Conservation (phyloP, 108 stramenopile genomes). For the Fragilaria radians region DNA sequence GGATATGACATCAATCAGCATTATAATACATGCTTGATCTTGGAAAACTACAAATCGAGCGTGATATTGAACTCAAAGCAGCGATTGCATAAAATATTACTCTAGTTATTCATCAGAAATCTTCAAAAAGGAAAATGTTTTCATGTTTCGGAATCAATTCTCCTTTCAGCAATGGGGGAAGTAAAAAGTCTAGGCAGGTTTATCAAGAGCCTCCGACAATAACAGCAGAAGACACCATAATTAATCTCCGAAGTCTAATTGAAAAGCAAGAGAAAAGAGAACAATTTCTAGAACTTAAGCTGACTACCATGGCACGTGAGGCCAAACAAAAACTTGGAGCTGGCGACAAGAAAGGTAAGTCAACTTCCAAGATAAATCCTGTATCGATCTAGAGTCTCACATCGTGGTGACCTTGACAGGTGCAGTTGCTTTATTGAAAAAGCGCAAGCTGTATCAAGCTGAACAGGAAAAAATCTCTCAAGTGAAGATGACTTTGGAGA, state of each 20-base stretch:
- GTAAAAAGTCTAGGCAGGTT: not conserved
- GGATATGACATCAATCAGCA: too few relatives aligned
- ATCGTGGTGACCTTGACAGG: conserved; percentile 21
- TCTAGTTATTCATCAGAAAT: too few relatives aligned
- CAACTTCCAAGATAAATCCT: too few relatives aligned
- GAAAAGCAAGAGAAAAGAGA: conserved; percentile 34
- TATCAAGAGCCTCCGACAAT: conserved; percentile 3
- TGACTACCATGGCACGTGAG: conserved; percentile 28
- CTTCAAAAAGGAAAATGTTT: conserved; percentile 2
- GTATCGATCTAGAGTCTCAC: too few relatives aligned
- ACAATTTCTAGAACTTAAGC: conserved; percentile 19
- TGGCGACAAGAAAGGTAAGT: conserved; percentile 43
- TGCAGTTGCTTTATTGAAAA: conserved; percentile 75
- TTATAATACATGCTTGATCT: too few relatives aligned
- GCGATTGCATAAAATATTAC: too few relatives aligned
- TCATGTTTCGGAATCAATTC: conserved; percentile 1
- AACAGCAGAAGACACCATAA: conserved; percentile 4
- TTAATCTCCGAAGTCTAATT: conserved; percentile 28
- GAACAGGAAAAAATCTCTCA: conserved; percentile 83
- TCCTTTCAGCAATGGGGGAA: not conserved
- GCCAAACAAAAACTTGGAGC: conserved; percentile 38
- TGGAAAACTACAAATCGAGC: too few relatives aligned
- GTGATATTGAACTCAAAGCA: too few relatives aligned
- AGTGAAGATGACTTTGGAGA: conserved; percentile 66
- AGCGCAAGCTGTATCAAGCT: conserved; percentile 80